phyloP scores from a whole-genome alignment of 176 grass and related monocot genomes.

The Alloteropsis semialata region DNA sequence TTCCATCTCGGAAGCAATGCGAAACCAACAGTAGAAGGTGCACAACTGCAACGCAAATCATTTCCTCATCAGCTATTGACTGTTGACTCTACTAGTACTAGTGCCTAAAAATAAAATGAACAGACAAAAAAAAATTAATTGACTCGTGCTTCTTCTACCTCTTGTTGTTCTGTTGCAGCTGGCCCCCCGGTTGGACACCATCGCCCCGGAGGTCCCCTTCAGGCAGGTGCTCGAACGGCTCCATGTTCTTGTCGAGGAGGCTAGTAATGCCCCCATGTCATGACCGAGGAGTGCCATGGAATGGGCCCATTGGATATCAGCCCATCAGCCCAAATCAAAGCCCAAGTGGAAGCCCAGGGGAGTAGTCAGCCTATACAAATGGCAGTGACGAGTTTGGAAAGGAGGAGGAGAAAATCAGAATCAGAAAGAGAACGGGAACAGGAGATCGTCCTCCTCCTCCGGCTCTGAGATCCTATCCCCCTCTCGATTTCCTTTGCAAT shows the following conservation, averaged over 20 bases:
- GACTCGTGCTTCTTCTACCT: neutral
- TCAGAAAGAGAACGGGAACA: no score
- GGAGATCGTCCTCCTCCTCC: no score
- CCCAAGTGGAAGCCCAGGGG: no score
- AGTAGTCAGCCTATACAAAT: no score
- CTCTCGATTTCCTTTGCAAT: no score
- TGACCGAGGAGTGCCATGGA: no score
- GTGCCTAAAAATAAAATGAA: neutral
- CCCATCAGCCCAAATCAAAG: no score
- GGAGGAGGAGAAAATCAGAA: no score
- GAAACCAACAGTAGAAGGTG: slow-evolving; percentile 2
- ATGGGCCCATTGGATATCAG: no score
- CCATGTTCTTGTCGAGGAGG: slow-evolving; percentile 46
- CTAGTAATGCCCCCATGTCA: slow-evolving; percentile 29
- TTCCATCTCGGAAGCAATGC: slow-evolving; percentile 47
- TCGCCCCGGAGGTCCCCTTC: slow-evolving; percentile 31
- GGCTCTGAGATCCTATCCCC: no score
- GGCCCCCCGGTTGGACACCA: neutral
- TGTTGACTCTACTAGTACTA: neutral
- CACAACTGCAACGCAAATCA: slow-evolving; percentile 18
- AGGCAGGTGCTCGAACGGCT: slow-evolving; percentile 44
- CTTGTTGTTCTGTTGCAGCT: slow-evolving; percentile 25
- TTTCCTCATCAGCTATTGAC: neutral
- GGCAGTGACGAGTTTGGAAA: no score
- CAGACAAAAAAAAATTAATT: neutral